A percentile compares a stretch with the other conserved stretches of the same genome.
These are phyloP conservation scores for Datura wrightii DNA, from an alignment of 257 asterid species.

Conservation along the genomic window DNA sequence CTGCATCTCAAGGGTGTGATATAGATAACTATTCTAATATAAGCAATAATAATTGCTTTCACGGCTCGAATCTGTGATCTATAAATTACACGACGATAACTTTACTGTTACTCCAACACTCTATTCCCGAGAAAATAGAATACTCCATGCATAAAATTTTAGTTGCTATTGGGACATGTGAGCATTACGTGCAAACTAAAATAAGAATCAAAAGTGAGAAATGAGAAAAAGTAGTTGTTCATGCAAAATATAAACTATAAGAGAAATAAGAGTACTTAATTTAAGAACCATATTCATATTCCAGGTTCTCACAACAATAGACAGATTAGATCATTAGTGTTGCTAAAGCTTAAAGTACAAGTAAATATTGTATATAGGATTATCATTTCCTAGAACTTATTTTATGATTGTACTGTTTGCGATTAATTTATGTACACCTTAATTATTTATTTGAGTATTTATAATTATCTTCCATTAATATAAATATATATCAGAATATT, in stretches of 20 bases:
- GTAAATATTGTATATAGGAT: not conserved
- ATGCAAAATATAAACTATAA: not conserved
- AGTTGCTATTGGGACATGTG: not conserved
- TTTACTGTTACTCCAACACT: no score
- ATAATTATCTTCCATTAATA: not conserved
- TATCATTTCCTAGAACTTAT: not conserved
- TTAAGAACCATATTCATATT: conserved; percentile 1
- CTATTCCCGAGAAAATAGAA: not conserved
- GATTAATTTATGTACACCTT: not conserved
- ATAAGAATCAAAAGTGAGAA: conserved; percentile 15
- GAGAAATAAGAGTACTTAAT: not conserved
- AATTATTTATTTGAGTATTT: not conserved
- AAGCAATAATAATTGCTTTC: no score
- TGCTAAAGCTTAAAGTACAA: not conserved
- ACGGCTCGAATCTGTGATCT: no score
- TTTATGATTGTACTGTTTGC: not conserved
- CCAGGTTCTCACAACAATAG: not conserved
- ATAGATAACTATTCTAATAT: no score
- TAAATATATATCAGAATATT: not conserved
- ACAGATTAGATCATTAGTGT: not conserved
- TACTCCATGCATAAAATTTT: not conserved
- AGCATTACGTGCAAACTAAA: conserved; percentile 18
- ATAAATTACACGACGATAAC: no score
- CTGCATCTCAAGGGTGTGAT: no score
- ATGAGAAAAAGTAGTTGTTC: not conserved